Evolutionary conservation across 805 yeast genomes (phyloP), one percentile per base, ranked within the genome.

Genomic region (Kodamaea nitidulidarum): DNA sequence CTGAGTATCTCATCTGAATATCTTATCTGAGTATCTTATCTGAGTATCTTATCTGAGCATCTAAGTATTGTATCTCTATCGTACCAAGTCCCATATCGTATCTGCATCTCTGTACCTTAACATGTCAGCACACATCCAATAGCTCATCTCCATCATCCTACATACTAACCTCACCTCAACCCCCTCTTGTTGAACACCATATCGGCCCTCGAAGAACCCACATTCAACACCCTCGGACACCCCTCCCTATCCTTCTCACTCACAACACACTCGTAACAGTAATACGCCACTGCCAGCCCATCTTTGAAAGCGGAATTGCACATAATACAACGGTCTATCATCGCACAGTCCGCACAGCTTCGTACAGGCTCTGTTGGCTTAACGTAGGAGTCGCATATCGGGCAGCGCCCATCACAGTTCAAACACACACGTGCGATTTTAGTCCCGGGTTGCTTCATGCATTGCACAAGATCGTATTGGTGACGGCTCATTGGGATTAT

Each of bases 381-480:
- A 5, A 87, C 95, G 48, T 73, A 76, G 1, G 95, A 84, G 54
- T 88, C 97, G 59, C 98, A 90, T 2, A 80, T 70, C 2, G 96
- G 96, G 53, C 98, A 90, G 48, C 80, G 73, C 1, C 96, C 97
- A 55, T 90, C 96, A 58, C 98, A 90, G 56, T 75, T 84, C 22
- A 77, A 80, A 52, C 98, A 90, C 3, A 90, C 67, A 36, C 71
- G 64, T 1, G 95, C 98, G 3, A 76, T 57, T 12, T 66, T 61
- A 0, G 79, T 73, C 0, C 97, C 97, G 1, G 96, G 88, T 50
- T 79, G 93, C 55, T 83, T 85, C 73, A 84, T 66, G 55, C 98
- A 90, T 66, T 82, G 79, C 2, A 84, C 75, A 17, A 88, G 70
- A 55, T 90, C 97, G 36, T 81, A 78, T 60, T 88, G 95, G 60